phyloP scores from a whole-genome alignment of 169 alveolate species.

The Eimeria brunetti region DNA sequence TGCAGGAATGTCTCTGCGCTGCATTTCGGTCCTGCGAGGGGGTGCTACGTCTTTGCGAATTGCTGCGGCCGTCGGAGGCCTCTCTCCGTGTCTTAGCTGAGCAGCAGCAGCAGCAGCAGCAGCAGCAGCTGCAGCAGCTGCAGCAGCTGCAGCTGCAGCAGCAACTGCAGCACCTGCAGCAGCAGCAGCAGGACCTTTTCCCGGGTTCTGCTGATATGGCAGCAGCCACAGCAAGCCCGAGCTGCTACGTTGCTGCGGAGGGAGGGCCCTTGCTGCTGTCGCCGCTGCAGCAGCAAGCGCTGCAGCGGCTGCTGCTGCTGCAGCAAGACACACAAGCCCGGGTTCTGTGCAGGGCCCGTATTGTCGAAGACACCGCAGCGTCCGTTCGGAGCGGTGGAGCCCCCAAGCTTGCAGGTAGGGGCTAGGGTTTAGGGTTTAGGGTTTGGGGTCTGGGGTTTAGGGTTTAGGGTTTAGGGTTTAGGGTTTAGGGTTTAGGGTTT shows the following conservation, averaged over 20 bases:
- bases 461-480: neutral
- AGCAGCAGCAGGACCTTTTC: constrained; percentile 8
- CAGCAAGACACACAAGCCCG: constrained; percentile 52
- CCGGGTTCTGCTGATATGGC: neutral
- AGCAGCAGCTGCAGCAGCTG: neutral
- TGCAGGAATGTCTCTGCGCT: constrained; percentile 26
- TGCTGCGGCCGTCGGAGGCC: constrained; percentile 32
- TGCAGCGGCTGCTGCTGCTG: constrained; percentile 63
- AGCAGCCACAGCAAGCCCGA: neutral
- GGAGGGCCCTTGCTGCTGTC: neutral
- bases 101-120: constrained; percentile 34
- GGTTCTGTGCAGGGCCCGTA: constrained; percentile 7
- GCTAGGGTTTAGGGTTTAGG: neutral
- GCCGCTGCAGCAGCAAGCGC: constrained; percentile 33
- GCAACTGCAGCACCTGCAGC: neutral
- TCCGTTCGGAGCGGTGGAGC: neutral
- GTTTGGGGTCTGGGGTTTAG: no score
- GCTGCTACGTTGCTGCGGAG: neutral
- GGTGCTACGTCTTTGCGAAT: constrained; percentile 4
- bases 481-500: neutral
- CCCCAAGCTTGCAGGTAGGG: constrained; percentile 23
- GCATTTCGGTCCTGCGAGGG: constrained; percentile 38
- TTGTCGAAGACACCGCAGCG: constrained; percentile 49
- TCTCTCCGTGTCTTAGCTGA: constrained; percentile 7
- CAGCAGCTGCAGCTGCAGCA: neutral